Evolutionary conservation across 768 basidiomycete species (phyloP).

Genomic region (Crucibulum laeve): DNA sequence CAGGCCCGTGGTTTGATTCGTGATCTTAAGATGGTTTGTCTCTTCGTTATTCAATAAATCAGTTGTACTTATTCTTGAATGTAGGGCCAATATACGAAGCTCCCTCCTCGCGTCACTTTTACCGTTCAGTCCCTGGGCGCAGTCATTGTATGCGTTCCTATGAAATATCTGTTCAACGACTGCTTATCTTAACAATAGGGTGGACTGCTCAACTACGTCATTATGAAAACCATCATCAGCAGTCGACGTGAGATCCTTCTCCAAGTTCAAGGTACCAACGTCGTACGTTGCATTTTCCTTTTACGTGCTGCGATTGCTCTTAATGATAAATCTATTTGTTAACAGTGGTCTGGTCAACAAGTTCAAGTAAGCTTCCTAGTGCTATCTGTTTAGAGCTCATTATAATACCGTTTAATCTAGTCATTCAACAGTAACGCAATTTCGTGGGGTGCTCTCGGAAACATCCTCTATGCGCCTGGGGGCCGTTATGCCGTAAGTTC

Average conservation of each 20-base stretch:
- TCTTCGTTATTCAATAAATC: neutral
- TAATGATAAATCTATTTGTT: conserved; percentile 11
- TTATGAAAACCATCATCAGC: conserved; percentile 54
- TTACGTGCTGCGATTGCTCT: neutral
- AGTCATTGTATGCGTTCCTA: conserved; percentile 39
- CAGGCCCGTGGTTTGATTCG: conserved; percentile 51
- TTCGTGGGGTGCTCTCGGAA: conserved; percentile 54
- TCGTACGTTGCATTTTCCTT: conserved; percentile 37
- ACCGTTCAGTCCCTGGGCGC: conserved; percentile 54
- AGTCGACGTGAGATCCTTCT: conserved; percentile 44
- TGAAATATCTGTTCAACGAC: neutral
- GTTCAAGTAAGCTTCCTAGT: conserved; percentile 19
- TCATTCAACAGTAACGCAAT: conserved; percentile 45
- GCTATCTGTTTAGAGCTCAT: neutral
- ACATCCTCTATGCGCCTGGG: conserved; percentile 39
- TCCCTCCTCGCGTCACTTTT: conserved; percentile 63
- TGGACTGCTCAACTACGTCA: conserved; percentile 38
- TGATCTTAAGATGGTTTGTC: conserved; percentile 48
- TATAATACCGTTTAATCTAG: conserved; percentile 9
- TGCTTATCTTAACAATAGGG: conserved; percentile 15
- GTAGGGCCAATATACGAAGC: conserved; percentile 45
- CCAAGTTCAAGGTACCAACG: conserved; percentile 47
- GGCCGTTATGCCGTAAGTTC: conserved; percentile 38
- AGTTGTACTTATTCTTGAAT: neutral
- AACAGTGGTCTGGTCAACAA: conserved; percentile 44